phyloP scores from a whole-genome alignment of 257 asterid genomes.

The Verbena officinalis region DNA sequence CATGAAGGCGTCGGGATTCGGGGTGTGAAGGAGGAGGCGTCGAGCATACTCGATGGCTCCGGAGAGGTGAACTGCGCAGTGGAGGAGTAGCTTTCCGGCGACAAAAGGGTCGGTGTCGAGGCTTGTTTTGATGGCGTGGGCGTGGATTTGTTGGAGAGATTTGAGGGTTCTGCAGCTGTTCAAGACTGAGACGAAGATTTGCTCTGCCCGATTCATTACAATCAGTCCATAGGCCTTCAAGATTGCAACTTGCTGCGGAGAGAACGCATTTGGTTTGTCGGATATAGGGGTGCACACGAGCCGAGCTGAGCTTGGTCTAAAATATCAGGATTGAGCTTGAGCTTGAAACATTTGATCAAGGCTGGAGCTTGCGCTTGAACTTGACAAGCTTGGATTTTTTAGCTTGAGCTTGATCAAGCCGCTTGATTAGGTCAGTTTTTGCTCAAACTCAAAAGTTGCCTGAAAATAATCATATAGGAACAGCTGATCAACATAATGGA shows the following conservation, averaged over 20 bases:
- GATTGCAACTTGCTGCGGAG: background rate
- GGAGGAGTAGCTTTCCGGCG: conserved; percentile 72
- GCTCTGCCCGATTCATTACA: conserved; percentile 50
- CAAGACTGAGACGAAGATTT: conserved; percentile 46
- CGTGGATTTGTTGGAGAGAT: conserved; percentile 68
- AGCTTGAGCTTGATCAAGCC: too few species aligned
- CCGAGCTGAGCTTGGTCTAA: too few species aligned
- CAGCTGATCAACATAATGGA: too few species aligned
- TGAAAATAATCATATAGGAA: too few species aligned
- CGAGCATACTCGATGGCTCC: conserved; percentile 61
- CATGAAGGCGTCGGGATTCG: conserved; percentile 78
- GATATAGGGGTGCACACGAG: background rate
- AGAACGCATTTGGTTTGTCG: background rate
- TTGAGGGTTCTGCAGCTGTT: conserved; percentile 55
- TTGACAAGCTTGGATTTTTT: too few species aligned
- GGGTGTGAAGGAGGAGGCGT: conserved; percentile 48
- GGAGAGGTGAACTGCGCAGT: conserved; percentile 58
- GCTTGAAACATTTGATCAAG: too few species aligned
- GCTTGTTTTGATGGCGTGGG: conserved; percentile 52
- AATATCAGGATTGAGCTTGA: too few species aligned
- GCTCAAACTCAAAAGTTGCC: too few species aligned
- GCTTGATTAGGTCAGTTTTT: too few species aligned
- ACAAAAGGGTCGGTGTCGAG: conserved; percentile 61
- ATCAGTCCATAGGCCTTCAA: background rate
- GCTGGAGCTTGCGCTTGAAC: too few species aligned